Evolutionary conservation across 352 stramenopile species (phyloP).

Genomic region (Pythium brachiatum): DNA sequence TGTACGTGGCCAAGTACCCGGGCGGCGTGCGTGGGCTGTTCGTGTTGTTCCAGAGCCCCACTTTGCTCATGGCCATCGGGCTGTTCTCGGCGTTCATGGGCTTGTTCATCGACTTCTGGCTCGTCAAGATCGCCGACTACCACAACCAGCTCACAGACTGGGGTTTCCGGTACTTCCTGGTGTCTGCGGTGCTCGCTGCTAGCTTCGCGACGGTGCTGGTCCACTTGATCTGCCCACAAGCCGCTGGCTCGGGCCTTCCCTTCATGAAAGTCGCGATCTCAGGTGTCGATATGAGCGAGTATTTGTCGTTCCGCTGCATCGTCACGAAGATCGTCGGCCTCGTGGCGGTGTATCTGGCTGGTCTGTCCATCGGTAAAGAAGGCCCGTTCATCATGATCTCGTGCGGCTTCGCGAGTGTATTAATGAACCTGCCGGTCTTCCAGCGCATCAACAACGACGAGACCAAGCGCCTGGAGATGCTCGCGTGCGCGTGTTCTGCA

Average conservation of each 20-base stretch:
- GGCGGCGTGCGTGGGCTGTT: conserved; percentile 54
- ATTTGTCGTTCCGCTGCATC: conserved; percentile 65
- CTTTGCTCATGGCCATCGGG: conserved; percentile 64
- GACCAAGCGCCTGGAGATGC: conserved; percentile 78
- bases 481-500: conserved; percentile 74
- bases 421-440: conserved; percentile 74
- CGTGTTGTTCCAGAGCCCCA: conserved; percentile 67
- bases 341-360: conserved; percentile 53
- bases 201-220: conserved; percentile 50
- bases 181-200: conserved; percentile 48
- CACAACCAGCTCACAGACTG: conserved; percentile 50
- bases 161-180: conserved; percentile 58
- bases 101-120: conserved; percentile 62
- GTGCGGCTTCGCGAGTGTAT: conserved; percentile 69
- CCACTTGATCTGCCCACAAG: conserved; percentile 63
- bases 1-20: conserved; percentile 70
- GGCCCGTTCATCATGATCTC: conserved; percentile 89
- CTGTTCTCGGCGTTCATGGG: conserved; percentile 66
- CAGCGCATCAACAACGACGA: conserved; percentile 75
- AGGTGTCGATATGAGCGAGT: conserved; percentile 77
- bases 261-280: conserved; percentile 84
- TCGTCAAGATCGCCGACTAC: conserved; percentile 59
- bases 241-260: conserved; percentile 68
- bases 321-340: conserved; percentile 74
- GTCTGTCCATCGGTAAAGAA: conserved; percentile 82